Evolutionary conservation across 768 basidiomycete species (phyloP).

Genomic region (Macrolepiota fuliginosa): DNA sequence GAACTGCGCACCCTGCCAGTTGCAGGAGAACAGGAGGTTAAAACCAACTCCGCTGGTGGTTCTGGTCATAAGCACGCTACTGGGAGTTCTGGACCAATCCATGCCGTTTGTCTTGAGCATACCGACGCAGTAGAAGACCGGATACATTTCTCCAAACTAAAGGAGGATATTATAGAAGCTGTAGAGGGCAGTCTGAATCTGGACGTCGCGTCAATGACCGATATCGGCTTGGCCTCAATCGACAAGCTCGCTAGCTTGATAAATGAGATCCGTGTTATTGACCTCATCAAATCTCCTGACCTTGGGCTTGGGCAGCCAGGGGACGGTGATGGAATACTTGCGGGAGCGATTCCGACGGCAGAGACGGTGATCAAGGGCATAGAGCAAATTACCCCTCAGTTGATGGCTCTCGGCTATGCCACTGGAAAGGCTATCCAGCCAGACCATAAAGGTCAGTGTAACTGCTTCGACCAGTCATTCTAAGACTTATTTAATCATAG

Average conservation of each 20-base stretch:
- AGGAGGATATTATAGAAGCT: conserved; percentile 8
- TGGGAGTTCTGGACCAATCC: conserved; percentile 48
- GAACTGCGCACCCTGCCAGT: conserved; percentile 65
- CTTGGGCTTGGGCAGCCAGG: conserved; percentile 75
- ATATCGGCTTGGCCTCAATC: conserved; percentile 47
- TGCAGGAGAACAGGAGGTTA: conserved; percentile 27
- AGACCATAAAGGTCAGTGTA: conserved; percentile 54
- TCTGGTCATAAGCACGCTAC: conserved; percentile 5
- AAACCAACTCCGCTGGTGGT: conserved; percentile 17
- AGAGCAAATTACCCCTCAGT: conserved; percentile 68
- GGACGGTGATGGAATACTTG: conserved; percentile 62
- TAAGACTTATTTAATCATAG: conserved; percentile 24
- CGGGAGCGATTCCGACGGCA: conserved; percentile 75
- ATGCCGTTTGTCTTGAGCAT: conserved; percentile 70
- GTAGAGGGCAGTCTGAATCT: conserved; percentile 12
- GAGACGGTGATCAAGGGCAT: conserved; percentile 69
- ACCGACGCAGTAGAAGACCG: conserved; percentile 61
- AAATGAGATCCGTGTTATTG: conserved; percentile 58
- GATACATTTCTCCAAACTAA: conserved; percentile 55
- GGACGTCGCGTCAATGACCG: conserved; percentile 24
- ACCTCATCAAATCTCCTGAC: conserved; percentile 57
- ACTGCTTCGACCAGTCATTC: background rate
- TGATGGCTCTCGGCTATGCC: conserved; percentile 77
- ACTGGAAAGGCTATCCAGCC: conserved; percentile 63
- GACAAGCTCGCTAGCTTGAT: conserved; percentile 49